Conservation (phyloP, 768 basidiomycete genomes). For the Boletus insuetus region DNA sequence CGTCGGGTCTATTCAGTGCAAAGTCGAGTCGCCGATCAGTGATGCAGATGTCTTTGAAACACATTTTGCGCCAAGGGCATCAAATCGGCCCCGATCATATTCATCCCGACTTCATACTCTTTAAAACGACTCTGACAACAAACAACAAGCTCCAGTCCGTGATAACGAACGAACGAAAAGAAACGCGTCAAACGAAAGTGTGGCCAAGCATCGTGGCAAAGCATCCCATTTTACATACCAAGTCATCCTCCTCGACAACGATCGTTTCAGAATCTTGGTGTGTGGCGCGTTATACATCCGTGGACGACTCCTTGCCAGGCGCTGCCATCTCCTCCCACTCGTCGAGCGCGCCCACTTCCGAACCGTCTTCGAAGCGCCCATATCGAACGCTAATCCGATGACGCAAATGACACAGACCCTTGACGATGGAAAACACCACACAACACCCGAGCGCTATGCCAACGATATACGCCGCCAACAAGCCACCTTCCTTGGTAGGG, state of each 20-base stretch:
- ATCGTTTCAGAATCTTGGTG: no score
- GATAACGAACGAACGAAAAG: neutral
- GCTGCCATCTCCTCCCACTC: constrained; percentile 46
- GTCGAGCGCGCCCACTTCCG: constrained; percentile 30
- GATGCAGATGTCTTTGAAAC: no score
- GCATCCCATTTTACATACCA: no score
- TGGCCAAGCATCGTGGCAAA: neutral
- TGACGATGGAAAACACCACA: constrained; percentile 51
- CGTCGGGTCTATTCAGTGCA: no score
- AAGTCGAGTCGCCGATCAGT: no score
- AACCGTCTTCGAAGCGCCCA: constrained; percentile 4
- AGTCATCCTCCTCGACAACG: no score
- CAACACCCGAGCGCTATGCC: constrained; percentile 53
- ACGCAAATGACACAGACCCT: constrained; percentile 40
- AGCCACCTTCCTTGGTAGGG: constrained; percentile 40
- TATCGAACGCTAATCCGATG: constrained; percentile 27
- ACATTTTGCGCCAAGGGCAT: no score
- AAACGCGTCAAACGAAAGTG: neutral
- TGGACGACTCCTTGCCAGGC: constrained; percentile 10
- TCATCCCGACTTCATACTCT: neutral
- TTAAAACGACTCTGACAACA: neutral
- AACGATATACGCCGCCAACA: constrained; percentile 60
- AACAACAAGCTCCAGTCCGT: neutral
- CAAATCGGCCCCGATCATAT: no score
- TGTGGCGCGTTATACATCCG: neutral